phyloP scores from a whole-genome alignment of 2,329 filamentous ascomycete species.

The Drechslerella stenobrocha region DNA sequence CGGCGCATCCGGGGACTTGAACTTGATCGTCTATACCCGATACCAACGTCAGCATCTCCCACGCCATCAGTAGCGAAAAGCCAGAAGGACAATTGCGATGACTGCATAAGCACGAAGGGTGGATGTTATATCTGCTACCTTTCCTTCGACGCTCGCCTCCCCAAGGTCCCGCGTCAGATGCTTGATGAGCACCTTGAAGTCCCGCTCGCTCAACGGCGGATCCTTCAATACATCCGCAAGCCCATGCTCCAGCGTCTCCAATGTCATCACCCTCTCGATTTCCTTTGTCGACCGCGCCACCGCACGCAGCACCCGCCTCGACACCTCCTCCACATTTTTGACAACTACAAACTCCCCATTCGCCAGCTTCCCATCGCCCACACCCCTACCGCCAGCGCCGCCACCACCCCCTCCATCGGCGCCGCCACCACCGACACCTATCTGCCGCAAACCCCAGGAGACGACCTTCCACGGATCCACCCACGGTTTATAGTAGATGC shows the following conservation, averaged over 20 bases:
- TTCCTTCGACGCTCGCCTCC: conserved; percentile 59
- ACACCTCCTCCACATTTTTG: conserved; percentile 65
- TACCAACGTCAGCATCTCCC: conserved; percentile 59
- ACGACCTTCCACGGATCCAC: conserved; percentile 51
- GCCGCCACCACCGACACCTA: conserved; percentile 45
- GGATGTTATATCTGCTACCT: conserved; percentile 36
- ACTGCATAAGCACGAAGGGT: too few relatives aligned
- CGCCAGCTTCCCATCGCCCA: conserved; percentile 54
- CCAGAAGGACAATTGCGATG: too few relatives aligned
- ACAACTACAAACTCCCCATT: conserved; percentile 59
- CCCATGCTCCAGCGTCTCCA: conserved; percentile 65
- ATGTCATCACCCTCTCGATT: conserved; percentile 70
- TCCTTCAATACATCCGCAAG: conserved; percentile 61
- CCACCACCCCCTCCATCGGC: conserved; percentile 49
- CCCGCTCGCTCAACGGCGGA: conserved; percentile 63
- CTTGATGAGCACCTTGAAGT: conserved; percentile 70
- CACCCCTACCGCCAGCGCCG: conserved; percentile 47
- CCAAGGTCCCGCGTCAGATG: conserved; percentile 71
- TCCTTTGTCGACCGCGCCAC: conserved; percentile 58
- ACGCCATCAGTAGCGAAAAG: conserved; percentile 24
- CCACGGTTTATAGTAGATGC: conserved; percentile 68
- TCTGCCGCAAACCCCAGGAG: conserved; percentile 50
- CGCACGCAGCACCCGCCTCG: conserved; percentile 61
- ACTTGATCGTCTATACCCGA: conserved; percentile 72
- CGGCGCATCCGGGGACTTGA: conserved; percentile 63